Evolutionary conservation across 2,329 filamentous ascomycete species (phyloP), one percentile per base, ranked within the genome.

Genomic region (Fusarium sp.): DNA sequence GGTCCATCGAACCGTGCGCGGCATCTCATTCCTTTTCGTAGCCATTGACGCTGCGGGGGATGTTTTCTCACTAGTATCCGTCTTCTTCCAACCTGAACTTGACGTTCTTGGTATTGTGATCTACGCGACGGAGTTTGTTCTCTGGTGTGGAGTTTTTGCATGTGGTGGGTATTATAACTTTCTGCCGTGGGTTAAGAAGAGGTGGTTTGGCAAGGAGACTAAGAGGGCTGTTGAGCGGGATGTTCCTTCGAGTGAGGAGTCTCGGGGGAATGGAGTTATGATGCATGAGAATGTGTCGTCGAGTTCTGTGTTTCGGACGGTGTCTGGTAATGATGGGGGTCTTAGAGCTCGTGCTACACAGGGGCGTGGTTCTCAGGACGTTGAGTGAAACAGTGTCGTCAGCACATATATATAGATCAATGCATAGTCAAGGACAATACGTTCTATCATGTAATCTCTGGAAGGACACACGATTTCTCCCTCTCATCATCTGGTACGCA

Each of bases 11-110:
- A 91, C 89, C 0, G 90, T 92, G 3, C 83, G 89, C 15, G 90
- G 91, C 9, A 92, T 93, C 39, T 92, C 89, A 1, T 92, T 93
- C 76, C 80, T 92, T 4, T 93, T 93, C 68, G 89, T 92, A 0
- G 88, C 82, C 2, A 90, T 93, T 43, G 91, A 93, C 77, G 91
- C 90, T 0, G 82, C 88, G 1, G 91, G 91, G 0, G 91, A 93
- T 75, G 75, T 93, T 5, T 89, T 89, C 55, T 92, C 89, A 0
- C 79, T 93, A 0, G 75, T 90, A 4, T 91, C 90, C 1, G 81
- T 93, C 17, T 79, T 91, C 42, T 92, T 91, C 66, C 85, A 91
- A 73, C 81, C 83, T 0, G 78, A 80, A 19, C 72, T 90, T 5
- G 87, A 92, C 71, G 74, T 90, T 1, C 77, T 91, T 0, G 91